Evolutionary conservation across 106 monocot species (phyloP).

Genomic region (Amphibolis antarctica): DNA sequence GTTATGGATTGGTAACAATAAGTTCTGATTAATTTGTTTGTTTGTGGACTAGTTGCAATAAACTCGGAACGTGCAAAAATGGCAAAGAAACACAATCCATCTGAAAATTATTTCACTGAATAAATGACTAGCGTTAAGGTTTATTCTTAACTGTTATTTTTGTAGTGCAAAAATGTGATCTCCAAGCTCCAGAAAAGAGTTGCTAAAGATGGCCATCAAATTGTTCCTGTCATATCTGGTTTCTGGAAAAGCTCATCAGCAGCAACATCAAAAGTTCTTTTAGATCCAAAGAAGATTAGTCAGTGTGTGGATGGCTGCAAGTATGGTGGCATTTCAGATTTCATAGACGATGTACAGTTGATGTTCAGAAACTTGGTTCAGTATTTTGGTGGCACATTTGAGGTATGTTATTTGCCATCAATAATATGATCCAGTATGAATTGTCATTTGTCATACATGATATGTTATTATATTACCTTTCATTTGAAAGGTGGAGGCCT

Average conservation of each 20-base stretch:
- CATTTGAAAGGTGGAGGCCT: too few species aligned
- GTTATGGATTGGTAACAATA: too few species aligned
- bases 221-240: slow-evolving; percentile 53
- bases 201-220: slow-evolving; percentile 67
- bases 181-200: slow-evolving; percentile 76
- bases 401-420: slow-evolving; percentile 28
- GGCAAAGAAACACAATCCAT: too few species aligned
- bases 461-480: too few species aligned
- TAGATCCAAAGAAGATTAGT: slow-evolving; percentile 66
- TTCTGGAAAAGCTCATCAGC: slow-evolving; percentile 36
- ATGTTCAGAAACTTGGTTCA: slow-evolving; percentile 69
- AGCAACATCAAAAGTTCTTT: slow-evolving; percentile 16
- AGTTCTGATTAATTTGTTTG: too few species aligned
- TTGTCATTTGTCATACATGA: neutral
- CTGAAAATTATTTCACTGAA: too few species aligned
- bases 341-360: slow-evolving; percentile 65
- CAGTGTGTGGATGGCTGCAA: slow-evolving; percentile 72
- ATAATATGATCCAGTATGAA: neutral
- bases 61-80: too few species aligned
- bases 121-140: too few species aligned
- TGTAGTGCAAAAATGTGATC: slow-evolving; percentile 89
- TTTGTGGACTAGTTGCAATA: too few species aligned
- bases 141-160: neutral
- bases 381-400: slow-evolving; percentile 39
- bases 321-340: slow-evolving; percentile 50